phyloP scores from a whole-genome alignment of 768 basidiomycete species.

The Strobilomyces echinocephalus region DNA sequence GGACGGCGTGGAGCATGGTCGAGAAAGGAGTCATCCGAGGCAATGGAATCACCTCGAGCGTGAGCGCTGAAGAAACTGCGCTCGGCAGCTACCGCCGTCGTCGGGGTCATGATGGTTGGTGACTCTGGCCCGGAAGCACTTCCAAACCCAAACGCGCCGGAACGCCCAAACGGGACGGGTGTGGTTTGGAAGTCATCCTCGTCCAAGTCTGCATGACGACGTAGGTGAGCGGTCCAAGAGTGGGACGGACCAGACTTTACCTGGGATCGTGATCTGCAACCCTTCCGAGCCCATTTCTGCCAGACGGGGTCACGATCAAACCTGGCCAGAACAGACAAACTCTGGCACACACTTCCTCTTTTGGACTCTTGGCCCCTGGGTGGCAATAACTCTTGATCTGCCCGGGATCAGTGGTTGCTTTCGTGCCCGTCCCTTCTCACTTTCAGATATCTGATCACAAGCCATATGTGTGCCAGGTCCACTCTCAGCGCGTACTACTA shows the following conservation, averaged over 20 bases:
- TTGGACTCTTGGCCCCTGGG: conserved; percentile 14
- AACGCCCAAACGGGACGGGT: conserved; percentile 65
- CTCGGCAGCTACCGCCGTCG: conserved; percentile 39
- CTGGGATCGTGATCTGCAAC: conserved; percentile 47
- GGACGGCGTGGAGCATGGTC: conserved; percentile 56
- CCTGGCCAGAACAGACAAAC: neutral
- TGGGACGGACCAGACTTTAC: conserved; percentile 20
- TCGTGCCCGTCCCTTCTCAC: no score
- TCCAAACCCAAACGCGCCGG: conserved; percentile 45
- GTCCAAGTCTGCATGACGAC: conserved; percentile 60
- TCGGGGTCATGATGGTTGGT: conserved; percentile 54
- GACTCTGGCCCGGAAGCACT: conserved; percentile 58
- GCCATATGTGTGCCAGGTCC: no score
- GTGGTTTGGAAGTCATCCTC: conserved; percentile 66
- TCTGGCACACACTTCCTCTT: conserved; percentile 3
- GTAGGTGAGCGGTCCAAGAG: neutral
- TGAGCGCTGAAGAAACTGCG: conserved; percentile 59
- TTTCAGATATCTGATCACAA: no score
- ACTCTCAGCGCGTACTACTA: no score
- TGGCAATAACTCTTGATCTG: no score
- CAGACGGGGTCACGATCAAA: conserved; percentile 3
- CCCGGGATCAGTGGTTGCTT: neutral
- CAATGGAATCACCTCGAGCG: conserved; percentile 68
- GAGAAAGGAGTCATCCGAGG: conserved; percentile 70
- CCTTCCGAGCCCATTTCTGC: conserved; percentile 34